phyloP scores from a whole-genome alignment of 2,329 filamentous ascomycete genomes.

The Talaromyces pinophilus region DNA sequence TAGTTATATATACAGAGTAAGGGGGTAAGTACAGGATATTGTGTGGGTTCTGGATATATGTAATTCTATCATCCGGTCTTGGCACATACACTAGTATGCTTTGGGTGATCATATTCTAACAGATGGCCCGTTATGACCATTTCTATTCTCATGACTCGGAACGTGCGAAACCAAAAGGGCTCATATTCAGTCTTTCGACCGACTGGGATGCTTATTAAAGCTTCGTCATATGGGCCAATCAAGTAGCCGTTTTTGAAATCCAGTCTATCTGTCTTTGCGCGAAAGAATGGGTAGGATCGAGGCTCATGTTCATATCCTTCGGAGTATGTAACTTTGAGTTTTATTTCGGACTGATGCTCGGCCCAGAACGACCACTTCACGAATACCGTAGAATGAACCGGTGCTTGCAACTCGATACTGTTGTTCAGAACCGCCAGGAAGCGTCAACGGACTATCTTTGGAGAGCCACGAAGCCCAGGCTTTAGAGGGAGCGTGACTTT shows the following conservation, averaged over 20 bases:
- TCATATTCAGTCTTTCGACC: not conserved
- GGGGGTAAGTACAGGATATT: too few species aligned
- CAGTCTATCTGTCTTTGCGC: not conserved
- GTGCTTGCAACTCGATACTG: not conserved
- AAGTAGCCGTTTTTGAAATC: not conserved
- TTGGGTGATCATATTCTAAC: too few species aligned
- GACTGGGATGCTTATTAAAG: not conserved
- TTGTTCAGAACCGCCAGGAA: not conserved
- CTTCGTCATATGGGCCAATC: not conserved
- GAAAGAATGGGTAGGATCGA: not conserved
- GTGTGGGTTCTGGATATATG: too few species aligned
- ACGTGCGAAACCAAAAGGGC: not conserved
- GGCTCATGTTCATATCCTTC: not conserved
- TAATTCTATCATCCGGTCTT: too few species aligned
- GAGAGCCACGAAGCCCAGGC: not conserved
- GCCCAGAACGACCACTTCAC: not conserved
- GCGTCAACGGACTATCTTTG: not conserved
- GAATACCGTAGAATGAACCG: not conserved
- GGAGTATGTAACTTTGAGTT: not conserved
- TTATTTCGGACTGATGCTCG: not conserved
- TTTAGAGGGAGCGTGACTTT: not conserved
- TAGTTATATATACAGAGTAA: too few species aligned
- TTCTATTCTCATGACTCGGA: not conserved
- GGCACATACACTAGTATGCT: too few species aligned
- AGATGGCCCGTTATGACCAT: not conserved